Percentiles rank a stretch among this genome's conserved stretches.
Evolutionary conservation across 306 rosid genomes (phyloP).

Genomic region (Cyclanthera cordifolia): DNA sequence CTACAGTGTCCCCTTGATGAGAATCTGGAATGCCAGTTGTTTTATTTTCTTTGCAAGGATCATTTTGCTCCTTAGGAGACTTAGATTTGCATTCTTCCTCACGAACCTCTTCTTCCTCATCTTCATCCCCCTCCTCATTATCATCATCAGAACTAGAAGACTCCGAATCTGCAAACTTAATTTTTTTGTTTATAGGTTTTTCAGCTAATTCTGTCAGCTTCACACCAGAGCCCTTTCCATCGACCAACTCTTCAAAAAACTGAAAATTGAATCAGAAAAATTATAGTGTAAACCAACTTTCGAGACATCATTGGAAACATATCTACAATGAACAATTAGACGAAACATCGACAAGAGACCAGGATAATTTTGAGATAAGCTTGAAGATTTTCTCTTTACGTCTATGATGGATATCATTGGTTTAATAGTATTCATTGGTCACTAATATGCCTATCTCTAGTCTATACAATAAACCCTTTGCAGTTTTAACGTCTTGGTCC

Average conservation of each 20-base stretch:
- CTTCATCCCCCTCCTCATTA: constrained; percentile 6
- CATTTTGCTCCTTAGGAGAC: constrained; percentile 16
- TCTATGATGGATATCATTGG: neutral
- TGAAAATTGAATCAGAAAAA: constrained; percentile 22
- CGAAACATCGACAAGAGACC: neutral
- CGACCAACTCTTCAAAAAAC: constrained; percentile 67
- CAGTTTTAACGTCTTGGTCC: neutral
- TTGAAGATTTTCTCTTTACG: neutral
- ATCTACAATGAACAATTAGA: neutral
- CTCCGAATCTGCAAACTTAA: constrained; percentile 60
- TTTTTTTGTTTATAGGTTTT: constrained; percentile 59
- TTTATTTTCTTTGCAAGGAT: constrained; percentile 17
- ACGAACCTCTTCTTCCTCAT: constrained; percentile 9
- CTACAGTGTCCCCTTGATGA: constrained; percentile 24
- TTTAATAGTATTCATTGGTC: neutral
- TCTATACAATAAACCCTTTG: neutral
- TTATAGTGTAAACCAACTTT: neutral
- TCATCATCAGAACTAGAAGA: constrained; percentile 37
- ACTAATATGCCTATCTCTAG: neutral
- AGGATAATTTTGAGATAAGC: neutral
- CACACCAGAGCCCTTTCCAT: constrained; percentile 34
- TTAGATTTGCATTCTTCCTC: constrained; percentile 32
- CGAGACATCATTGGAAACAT: neutral
- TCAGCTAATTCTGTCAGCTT: constrained; percentile 24
- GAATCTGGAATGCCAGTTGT: constrained; percentile 27